Conservation (phyloP, 495 filamentous ascomycete genomes). For the Penicillium cataractarum region DNA sequence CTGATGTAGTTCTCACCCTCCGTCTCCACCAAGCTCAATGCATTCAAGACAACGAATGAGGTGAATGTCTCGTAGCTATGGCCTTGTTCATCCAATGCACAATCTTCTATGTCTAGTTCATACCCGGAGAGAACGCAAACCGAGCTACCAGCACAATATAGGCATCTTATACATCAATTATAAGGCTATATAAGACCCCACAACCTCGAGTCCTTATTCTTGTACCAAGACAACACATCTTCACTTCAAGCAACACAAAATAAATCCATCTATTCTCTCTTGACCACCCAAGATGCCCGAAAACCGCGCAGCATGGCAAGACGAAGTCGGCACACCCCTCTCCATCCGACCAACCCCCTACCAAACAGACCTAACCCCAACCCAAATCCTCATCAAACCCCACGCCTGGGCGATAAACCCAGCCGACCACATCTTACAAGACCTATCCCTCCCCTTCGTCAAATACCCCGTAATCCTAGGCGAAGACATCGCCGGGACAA, state of each 20-base stretch:
- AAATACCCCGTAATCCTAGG: slow-evolving; percentile 57
- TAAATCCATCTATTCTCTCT: neutral
- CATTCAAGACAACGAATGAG: neutral
- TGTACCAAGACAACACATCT: neutral
- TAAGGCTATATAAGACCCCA: neutral
- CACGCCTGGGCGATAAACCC: slow-evolving; percentile 21
- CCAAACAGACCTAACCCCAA: neutral
- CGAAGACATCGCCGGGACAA: slow-evolving; percentile 56
- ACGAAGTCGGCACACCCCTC: neutral
- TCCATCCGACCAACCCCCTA: neutral
- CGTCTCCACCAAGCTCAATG: neutral
- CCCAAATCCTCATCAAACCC: neutral
- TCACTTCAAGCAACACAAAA: neutral
- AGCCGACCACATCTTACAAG: slow-evolving; percentile 12
- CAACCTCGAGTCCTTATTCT: neutral
- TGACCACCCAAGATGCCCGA: neutral
- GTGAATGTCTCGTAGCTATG: neutral
- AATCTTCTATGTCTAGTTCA: neutral
- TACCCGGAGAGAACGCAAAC: neutral
- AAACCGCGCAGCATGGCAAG: slow-evolving; percentile 1
- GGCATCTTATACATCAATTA: neutral
- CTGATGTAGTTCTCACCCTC: neutral
- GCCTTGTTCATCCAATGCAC: neutral
- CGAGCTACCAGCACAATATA: neutral
- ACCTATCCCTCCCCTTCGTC: slow-evolving; percentile 11